Evolutionary conservation across 495 filamentous ascomycete species (phyloP), one percentile per base, ranked within the genome.

Genomic region (Aspergillus hancockii): DNA sequence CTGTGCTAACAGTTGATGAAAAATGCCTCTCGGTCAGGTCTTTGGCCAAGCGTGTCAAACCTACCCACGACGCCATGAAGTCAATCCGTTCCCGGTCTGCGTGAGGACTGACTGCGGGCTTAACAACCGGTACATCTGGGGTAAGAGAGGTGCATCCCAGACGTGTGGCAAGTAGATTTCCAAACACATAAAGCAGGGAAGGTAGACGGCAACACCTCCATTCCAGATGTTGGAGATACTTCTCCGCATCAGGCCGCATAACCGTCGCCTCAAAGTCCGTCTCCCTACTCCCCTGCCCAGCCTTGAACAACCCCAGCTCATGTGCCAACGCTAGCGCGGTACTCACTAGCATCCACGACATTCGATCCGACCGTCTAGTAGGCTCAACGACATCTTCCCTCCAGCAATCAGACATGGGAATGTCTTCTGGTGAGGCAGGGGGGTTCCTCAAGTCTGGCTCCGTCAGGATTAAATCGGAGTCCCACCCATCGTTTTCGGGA

Each of bases 321-420:
- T 79, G 72, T 4, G 73, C 69, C 10, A 79, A 67, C 4, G 71
- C 69, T 21, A 77, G 46, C 3, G 73, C 74, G 49, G 67, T 68
- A 30, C 72, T 69, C 40, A 79, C 62, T 36, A 68, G 43, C 71
- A 77, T 77, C 75, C 75, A 79, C 1, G 75, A 73, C 74, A 78
- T 78, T 4, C 71, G 68, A 45, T 77, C 76, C 4, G 68, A 70
- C 46, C 73, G 62, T 38, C 69, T 73, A 5, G 74, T 70, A 0
- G 74, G 76, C 57, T 79, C 76, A 23, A 77, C 67, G 10, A 73
- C 68, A 54, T 67, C 66, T 49, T 69, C 61, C 30, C 51, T 62
- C 67, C 70, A 72, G 13, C 65, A 36, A 43, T 64, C 60, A 14
- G 58, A 57, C 30, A 69, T 61, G 12, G 67, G 63, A 21, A 64